Conservation (phyloP, 192 early-diverging fungal genomes). For the Glomus cerebriforme region DNA sequence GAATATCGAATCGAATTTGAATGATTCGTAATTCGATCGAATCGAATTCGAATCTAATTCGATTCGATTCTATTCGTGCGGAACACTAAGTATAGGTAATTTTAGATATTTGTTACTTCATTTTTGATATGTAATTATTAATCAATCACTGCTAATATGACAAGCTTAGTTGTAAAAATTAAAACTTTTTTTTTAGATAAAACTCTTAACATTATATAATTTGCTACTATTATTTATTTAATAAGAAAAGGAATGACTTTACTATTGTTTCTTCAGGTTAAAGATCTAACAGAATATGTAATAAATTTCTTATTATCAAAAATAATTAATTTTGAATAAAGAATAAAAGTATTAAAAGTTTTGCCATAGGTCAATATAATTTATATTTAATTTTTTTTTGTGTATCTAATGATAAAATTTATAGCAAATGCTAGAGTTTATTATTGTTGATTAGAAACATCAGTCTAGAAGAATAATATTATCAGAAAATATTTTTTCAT, state of each 20-base stretch:
- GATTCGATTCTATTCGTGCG: too few species aligned
- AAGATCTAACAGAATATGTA: slow-evolving; percentile 17
- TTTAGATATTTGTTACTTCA: too few species aligned
- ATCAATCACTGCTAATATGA: too few species aligned
- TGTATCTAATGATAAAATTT: background rate
- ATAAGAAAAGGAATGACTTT: background rate
- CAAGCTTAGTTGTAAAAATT: slow-evolving; percentile 24
- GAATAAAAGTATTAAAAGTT: slow-evolving; percentile 23
- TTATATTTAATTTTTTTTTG: slow-evolving; percentile 1
- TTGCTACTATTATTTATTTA: slow-evolving; percentile 14
- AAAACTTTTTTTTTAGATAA: slow-evolving; percentile 22
- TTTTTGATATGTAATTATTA: too few species aligned
- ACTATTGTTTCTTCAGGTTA: background rate
- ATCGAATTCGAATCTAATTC: too few species aligned
- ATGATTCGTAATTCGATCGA: too few species aligned
- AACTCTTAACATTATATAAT: slow-evolving; percentile 15
- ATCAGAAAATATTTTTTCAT: slow-evolving; percentile 26
- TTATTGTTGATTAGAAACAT: background rate
- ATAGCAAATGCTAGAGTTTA: slow-evolving; percentile 23
- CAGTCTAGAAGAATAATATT: slow-evolving; percentile 23
- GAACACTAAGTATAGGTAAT: too few species aligned
- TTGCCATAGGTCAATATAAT: slow-evolving; percentile 12
- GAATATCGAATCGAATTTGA: too few species aligned
- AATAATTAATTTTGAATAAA: slow-evolving; percentile 25
- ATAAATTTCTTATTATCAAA: slow-evolving; percentile 8